Evolutionary conservation across 2,329 filamentous ascomycete species (phyloP).

Genomic region (Triangularia setosa): DNA sequence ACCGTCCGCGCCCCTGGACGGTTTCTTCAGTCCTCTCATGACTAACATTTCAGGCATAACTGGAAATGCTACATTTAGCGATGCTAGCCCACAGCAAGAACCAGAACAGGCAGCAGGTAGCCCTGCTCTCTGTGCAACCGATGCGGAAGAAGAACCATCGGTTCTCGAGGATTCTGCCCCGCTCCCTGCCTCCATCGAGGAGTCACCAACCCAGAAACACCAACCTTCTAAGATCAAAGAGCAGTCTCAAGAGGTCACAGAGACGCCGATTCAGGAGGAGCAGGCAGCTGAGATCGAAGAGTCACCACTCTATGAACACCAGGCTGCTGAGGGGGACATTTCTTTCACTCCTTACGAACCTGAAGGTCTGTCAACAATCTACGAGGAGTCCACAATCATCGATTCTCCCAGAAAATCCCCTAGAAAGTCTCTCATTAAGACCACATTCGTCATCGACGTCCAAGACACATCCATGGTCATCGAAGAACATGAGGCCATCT

Average conservation of each 20-base stretch:
- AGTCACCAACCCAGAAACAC: not conserved
- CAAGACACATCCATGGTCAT: not conserved
- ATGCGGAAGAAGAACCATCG: not conserved
- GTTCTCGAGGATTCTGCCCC: not conserved
- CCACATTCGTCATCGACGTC: not conserved
- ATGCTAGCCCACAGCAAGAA: conserved; percentile 11
- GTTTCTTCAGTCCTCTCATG: not conserved
- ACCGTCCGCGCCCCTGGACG: not conserved
- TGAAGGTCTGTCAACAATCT: conserved; percentile 27
- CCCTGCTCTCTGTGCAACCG: not conserved
- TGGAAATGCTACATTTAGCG: conserved; percentile 1
- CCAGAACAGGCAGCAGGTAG: conserved; percentile 16
- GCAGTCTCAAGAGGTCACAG: not conserved
- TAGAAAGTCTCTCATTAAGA: not conserved
- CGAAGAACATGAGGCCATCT: not conserved
- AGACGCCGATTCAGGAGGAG: not conserved
- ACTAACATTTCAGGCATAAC: conserved; percentile 1
- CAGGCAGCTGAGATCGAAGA: not conserved
- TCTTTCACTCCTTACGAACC: conserved; percentile 19
- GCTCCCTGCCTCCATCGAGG: not conserved
- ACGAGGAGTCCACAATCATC: conserved; percentile 19
- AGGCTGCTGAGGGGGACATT: conserved; percentile 3
- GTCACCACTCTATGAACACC: not conserved
- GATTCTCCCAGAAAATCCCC: not conserved
- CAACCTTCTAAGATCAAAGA: not conserved